Evolutionary conservation across 169 alveolate genomes (phyloP), one percentile per base, ranked within the genome.

Genomic region (Cytauxzoon felis): DNA sequence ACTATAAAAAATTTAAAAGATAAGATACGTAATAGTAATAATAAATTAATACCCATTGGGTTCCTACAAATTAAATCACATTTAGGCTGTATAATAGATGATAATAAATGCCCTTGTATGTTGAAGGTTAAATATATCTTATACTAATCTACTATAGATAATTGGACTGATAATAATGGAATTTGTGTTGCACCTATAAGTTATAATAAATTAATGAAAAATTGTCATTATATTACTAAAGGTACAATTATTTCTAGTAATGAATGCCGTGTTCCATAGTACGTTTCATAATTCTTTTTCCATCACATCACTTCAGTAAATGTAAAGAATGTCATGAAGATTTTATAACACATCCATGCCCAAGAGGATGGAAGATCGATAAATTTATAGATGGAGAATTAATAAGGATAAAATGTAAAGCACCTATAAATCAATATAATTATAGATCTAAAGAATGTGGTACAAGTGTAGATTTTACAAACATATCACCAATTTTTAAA

Each of bases 301-400:
- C 29, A 23, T 40, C 33, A 45, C 23, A 42, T 21, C 7, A 45
- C 16, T 0, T 26, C 67, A 29, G 72, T 67, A 54, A 45, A 45
- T 27, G 29, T 50, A 40, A 38, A 54, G 40, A 32, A 23, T 38
- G 13, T 32, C 11, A 21, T 79, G 71, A 72, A 33, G 88, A 79
- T 48, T 84, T 67, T 41, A 73, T 80, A 13, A 48, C 81, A 21
- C 63, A 78, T 7, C 60, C 76, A 45, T 83, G 91, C 57, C 91
- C 91, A n/a, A 29, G 71, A 33, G 88, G 88, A 2, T 83, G 91
- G 91, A 57, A 43, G 13, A 33, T 16, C 8, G 58, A 60, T 40
- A 40, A 60, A 18, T 54, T 54, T 8, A 49, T 68, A 34, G 73
- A 63, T 36, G 87, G 65, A 26, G 40, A 26, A 9, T 24, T 60